phyloP scores from a whole-genome alignment of 1,284 basidiomycete species.

The Cutaneotrichosporon mucoides region DNA sequence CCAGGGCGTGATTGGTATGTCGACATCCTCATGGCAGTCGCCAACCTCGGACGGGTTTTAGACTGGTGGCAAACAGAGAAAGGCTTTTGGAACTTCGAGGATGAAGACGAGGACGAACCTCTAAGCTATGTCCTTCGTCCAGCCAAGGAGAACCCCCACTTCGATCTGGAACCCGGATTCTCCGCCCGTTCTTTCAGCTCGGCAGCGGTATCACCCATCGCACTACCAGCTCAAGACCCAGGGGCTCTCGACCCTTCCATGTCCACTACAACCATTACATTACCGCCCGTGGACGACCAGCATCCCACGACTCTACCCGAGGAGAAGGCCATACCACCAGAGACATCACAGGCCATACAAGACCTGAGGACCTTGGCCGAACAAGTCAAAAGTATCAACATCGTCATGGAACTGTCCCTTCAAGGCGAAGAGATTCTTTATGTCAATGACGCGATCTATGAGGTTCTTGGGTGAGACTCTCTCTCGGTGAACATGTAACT shows the following conservation, averaged over 20 bases:
- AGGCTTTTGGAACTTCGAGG: slow-evolving; percentile 99
- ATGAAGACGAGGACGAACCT: slow-evolving; percentile 69
- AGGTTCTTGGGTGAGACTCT: slow-evolving; percentile 79
- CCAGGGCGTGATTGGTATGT: slow-evolving; percentile 98
- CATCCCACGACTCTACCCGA: neutral
- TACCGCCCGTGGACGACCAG: neutral
- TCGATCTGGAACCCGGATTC: slow-evolving; percentile 9
- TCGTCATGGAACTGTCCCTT: slow-evolving; percentile 89
- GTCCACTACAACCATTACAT: slow-evolving; percentile 4
- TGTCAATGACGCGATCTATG: slow-evolving; percentile 88
- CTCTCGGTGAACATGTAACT: neutral
- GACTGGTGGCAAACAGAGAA: slow-evolving; percentile 99
- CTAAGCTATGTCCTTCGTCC: slow-evolving; percentile 85
- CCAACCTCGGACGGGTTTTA: slow-evolving; percentile 89
- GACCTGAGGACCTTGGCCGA: slow-evolving; percentile 80
- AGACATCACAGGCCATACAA: slow-evolving; percentile 62
- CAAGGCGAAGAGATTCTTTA: slow-evolving; percentile 84
- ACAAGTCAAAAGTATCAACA: slow-evolving; percentile 87
- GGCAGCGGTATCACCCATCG: slow-evolving; percentile 1
- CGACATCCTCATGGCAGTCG: slow-evolving; percentile 91
- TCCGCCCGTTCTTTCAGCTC: neutral
- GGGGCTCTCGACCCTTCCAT: slow-evolving; percentile 2
- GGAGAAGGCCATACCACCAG: neutral
- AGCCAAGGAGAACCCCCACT: slow-evolving; percentile 35
- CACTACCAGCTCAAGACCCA: neutral